Evolutionary conservation across 768 basidiomycete species (phyloP), one percentile per base, ranked within the genome.

Genomic region (Steccherinum ochraceum): DNA sequence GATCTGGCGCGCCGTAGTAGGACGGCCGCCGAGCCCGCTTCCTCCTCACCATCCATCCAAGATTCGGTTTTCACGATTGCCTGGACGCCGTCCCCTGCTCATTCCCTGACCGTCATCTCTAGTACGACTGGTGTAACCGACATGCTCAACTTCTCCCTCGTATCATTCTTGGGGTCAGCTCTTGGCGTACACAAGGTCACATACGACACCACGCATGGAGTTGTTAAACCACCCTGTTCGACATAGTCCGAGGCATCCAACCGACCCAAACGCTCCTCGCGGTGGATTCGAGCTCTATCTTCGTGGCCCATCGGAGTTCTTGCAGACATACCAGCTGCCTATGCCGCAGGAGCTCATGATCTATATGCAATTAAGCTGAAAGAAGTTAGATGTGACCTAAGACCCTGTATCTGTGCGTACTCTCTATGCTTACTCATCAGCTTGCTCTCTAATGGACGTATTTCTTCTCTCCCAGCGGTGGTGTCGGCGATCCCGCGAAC

Each of bases 201-300:
- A 1, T 67, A 69, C 0, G 61, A 61, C 20, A 74, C 73, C 0
- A 57, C 65, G 11, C 68, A 68, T 43, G 7, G 50, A 11, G 52
- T 70, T 42, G 67, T 67, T 46, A 23, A 40, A n/a, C 54, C 68
- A 2, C 64, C 69, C 1, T 18, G 85, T 81, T 56, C 77, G 80
- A 0, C 59, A 72, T 50, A 83, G 83, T 0, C 82, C 80, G 61
- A 76, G 81, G 55, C 83, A 80, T 51, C 84, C 84, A 0, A 58
- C 60, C 0, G 61, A 63, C 3, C 66, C 68, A 12, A 73, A 64
- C 2, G 48, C 64, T 2, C 69, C 77, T 3, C 74, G 75, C 1
- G 82, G 84, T 0, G 87, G 87, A 3, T 85, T 86, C 57, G 78
- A 82, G 2, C 84, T 89, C 64, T 87, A 88, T 64, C 60, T 86